These are phyloP conservation scores for Verbena officinalis DNA, from an alignment of 257 asterid genomes.

Conservation along the genomic window DNA sequence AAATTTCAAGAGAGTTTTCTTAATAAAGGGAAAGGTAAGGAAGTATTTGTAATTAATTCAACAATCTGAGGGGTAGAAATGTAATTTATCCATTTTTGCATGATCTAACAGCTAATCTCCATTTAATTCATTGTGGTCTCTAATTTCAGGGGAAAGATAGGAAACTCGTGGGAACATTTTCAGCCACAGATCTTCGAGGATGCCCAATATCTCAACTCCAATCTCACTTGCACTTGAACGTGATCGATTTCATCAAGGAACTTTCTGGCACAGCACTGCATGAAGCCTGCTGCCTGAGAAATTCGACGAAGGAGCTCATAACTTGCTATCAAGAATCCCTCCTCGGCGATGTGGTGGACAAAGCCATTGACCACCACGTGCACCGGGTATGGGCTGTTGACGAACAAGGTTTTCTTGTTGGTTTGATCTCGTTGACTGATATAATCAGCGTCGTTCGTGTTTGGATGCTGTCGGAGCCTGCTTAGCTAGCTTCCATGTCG, in stretches of 20 bases:
- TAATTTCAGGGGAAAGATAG: not conserved
- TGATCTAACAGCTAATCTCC: too few species aligned
- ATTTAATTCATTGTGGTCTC: too few species aligned
- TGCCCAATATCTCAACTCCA: not conserved
- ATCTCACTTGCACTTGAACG: not conserved
- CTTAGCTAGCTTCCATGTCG: not conserved
- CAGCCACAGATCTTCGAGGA: not conserved
- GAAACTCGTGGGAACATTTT: not conserved
- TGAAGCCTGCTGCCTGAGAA: not conserved
- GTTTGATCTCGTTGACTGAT: not conserved
- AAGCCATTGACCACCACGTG: not conserved
- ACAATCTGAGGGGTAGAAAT: too few species aligned
- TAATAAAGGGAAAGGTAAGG: too few species aligned
- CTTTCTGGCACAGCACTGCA: not conserved
- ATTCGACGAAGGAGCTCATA: not conserved
- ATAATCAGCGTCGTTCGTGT: not conserved
- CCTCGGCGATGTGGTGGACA: not conserved
- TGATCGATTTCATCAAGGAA: not conserved
- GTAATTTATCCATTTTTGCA: too few species aligned
- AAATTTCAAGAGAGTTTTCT: too few species aligned
- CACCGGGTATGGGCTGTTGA: not conserved
- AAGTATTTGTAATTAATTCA: too few species aligned
- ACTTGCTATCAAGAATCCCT: not conserved
- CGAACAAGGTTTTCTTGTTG: not conserved
- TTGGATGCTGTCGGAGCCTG: not conserved